A percentile compares a stretch with the other conserved stretches of the same genome.
These are phyloP conservation scores for Diaporthe caulivora DNA, from an alignment of 2,329 filamentous ascomycete genomes.

Conservation along the genomic window DNA sequence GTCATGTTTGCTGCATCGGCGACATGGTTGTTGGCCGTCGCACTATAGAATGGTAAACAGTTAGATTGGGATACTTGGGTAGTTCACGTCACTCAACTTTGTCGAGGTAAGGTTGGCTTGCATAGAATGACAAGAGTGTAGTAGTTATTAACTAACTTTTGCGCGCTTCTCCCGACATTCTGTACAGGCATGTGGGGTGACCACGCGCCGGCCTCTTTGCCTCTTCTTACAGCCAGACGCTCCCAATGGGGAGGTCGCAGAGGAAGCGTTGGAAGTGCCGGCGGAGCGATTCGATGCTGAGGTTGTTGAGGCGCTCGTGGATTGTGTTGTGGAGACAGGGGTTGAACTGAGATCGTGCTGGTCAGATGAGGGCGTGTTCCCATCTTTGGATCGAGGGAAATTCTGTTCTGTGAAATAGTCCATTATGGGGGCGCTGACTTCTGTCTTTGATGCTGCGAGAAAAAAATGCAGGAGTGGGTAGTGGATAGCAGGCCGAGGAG, in stretches of 20 bases:
- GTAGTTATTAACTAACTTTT: slow-evolving; percentile 67
- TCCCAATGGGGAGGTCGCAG: slow-evolving; percentile 35
- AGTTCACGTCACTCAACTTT: background rate
- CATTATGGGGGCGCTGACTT: slow-evolving; percentile 35
- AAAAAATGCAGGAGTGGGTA: background rate
- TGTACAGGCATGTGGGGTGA: slow-evolving; percentile 71
- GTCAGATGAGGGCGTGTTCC: slow-evolving; percentile 1
- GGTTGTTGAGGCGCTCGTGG: slow-evolving; percentile 28
- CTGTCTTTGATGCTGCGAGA: slow-evolving; percentile 16
- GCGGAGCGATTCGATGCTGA: slow-evolving; percentile 31
- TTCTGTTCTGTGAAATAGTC: slow-evolving; percentile 39
- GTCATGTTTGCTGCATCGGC: slow-evolving; percentile 67
- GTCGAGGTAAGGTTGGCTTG: background rate
- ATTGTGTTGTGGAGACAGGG: slow-evolving; percentile 15
- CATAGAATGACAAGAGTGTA: background rate
- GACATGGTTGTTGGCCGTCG: slow-evolving; percentile 69
- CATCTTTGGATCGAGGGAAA: slow-evolving; percentile 12
- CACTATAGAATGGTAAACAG: slow-evolving; percentile 56
- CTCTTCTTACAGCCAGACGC: slow-evolving; percentile 57
- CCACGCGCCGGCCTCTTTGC: slow-evolving; percentile 66
- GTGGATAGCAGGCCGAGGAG: too few species aligned
- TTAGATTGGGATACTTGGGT: slow-evolving; percentile 8
- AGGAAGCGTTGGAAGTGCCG: slow-evolving; percentile 41
- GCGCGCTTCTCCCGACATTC: slow-evolving; percentile 73
- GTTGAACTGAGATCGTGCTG: slow-evolving; percentile 16